phyloP scores from a whole-genome alignment of 2,329 filamentous ascomycete genomes.

The Chaetomium strumarium region DNA sequence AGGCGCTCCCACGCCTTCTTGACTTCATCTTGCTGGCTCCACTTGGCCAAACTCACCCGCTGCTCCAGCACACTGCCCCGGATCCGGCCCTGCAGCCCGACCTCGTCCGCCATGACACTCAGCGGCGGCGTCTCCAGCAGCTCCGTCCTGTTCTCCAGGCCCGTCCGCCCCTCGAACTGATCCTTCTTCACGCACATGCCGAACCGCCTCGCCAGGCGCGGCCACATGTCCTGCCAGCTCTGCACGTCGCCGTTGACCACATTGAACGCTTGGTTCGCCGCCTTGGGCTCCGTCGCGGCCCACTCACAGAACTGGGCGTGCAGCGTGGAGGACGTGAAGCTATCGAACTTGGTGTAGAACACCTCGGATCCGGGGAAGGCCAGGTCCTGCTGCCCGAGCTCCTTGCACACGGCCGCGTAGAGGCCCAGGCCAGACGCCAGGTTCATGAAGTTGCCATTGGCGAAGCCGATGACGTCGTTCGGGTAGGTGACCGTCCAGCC shows the following conservation, averaged over 20 bases:
- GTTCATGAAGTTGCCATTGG: conserved; percentile 36
- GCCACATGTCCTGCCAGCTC: conserved; percentile 39
- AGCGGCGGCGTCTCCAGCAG: conserved; percentile 27
- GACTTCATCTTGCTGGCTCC: conserved; percentile 35
- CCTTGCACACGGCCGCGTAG: conserved; percentile 34
- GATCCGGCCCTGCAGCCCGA: conserved; percentile 26
- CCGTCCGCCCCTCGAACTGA: conserved; percentile 24
- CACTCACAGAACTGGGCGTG: conserved; percentile 35
- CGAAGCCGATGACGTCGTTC: conserved; percentile 32
- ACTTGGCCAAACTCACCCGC: conserved; percentile 36
- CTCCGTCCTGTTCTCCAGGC: conserved; percentile 17
- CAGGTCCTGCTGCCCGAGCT: conserved; percentile 29
- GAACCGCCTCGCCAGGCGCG: conserved; percentile 33
- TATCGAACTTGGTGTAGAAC: conserved; percentile 33
- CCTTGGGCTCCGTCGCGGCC: conserved; percentile 28
- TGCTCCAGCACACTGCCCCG: conserved; percentile 30
- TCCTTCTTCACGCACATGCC: conserved; percentile 29
- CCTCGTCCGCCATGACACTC: conserved; percentile 25
- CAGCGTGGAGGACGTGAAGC: conserved; percentile 29
- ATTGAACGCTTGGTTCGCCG: conserved; percentile 38
- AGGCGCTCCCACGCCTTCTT: conserved; percentile 35
- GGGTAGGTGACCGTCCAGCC: conserved; percentile 31
- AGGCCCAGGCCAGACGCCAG: conserved; percentile 34
- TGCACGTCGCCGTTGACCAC: conserved; percentile 37
- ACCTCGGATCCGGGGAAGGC: conserved; percentile 31